A percentile compares a stretch with the other conserved stretches of the same genome.
These are phyloP conservation scores for Trypanosomatidae sp. DNA, from an alignment of 208 protist species.

Conservation along the genomic window DNA sequence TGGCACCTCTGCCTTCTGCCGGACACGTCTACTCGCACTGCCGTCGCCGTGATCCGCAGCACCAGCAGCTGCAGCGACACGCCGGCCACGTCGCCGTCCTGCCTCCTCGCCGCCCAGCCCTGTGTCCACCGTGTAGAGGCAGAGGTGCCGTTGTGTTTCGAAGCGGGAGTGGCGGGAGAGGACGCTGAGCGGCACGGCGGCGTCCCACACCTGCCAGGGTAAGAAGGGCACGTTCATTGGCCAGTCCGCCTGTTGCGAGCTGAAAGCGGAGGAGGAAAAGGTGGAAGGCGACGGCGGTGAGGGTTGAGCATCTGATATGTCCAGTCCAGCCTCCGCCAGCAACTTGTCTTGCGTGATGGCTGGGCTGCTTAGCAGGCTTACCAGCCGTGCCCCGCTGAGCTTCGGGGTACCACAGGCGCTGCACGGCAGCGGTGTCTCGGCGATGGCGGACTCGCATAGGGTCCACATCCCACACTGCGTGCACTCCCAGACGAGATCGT, in stretches of 20 bases:
- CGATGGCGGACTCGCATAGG: slow-evolving; percentile 26
- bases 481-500: slow-evolving; percentile 82
- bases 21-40: background rate
- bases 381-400: slow-evolving; percentile 33
- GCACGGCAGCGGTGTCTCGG: slow-evolving; percentile 38
- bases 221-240: slow-evolving; percentile 84
- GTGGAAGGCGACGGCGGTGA: background rate
- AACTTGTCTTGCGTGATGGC: slow-evolving; percentile 15
- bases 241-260: slow-evolving; percentile 55
- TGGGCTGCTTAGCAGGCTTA: slow-evolving; percentile 32
- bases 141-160: slow-evolving; percentile 70
- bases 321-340: slow-evolving; percentile 10
- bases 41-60: background rate
- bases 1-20: too few relatives aligned
- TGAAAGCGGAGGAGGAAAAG: slow-evolving; percentile 18
- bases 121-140: slow-evolving; percentile 64
- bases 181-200: slow-evolving; percentile 57
- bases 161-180: slow-evolving; percentile 61
- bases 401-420: slow-evolving; percentile 51
- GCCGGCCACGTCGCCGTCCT: background rate
- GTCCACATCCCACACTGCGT: slow-evolving; percentile 81
- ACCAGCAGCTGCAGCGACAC: background rate
- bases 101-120: slow-evolving; percentile 22
- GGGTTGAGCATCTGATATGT: background rate
- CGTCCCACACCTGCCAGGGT: slow-evolving; percentile 90